These are phyloP conservation scores for Echinosphaeria canescens DNA, from an alignment of 2,329 filamentous ascomycete species.

Conservation along the genomic window DNA sequence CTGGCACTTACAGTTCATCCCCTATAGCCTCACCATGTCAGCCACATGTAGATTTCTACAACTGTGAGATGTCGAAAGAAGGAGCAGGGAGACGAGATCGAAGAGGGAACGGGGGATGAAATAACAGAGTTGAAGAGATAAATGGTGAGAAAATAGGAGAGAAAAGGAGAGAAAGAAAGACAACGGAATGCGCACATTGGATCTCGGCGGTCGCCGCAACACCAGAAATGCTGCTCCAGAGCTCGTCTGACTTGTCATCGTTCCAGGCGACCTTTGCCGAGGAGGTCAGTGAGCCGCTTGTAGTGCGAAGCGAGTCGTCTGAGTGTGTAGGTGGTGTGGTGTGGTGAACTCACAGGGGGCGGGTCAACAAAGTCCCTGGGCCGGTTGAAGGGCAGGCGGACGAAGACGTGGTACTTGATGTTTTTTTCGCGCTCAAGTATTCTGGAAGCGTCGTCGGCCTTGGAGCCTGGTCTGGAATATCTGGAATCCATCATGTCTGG, in stretches of 20 bases:
- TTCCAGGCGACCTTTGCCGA: slow-evolving; percentile 61
- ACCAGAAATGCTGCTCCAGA: slow-evolving; percentile 81
- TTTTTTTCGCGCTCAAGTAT: too few relatives aligned
- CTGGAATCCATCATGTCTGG: too few relatives aligned
- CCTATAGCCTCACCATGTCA: too few relatives aligned
- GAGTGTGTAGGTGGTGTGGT: too few relatives aligned
- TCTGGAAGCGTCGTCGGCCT: too few relatives aligned
- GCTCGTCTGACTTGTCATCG: slow-evolving; percentile 58
- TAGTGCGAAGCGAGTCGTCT: slow-evolving; percentile 2
- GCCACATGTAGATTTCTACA: too few relatives aligned
- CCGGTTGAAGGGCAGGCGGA: slow-evolving; percentile 75
- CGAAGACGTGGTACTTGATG: slow-evolving; percentile 54
- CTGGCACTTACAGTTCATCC: slow-evolving; percentile 45
- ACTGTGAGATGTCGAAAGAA: too few relatives aligned
- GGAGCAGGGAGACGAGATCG: too few relatives aligned
- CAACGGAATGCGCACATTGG: slow-evolving; percentile 43
- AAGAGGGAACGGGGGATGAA: too few relatives aligned
- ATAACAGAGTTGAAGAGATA: too few relatives aligned
- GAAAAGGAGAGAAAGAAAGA: slow-evolving; percentile 2
- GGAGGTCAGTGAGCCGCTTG: slow-evolving; percentile 6
- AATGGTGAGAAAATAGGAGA: too few relatives aligned
- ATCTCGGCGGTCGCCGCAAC: slow-evolving; percentile 67
- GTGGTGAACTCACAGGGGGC: slow-evolving; percentile 38
- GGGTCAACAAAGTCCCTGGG: slow-evolving; percentile 85
- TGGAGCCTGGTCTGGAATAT: too few relatives aligned